phyloP scores from a whole-genome alignment of 148 eudicot species.

The Bassia scoparia region DNA sequence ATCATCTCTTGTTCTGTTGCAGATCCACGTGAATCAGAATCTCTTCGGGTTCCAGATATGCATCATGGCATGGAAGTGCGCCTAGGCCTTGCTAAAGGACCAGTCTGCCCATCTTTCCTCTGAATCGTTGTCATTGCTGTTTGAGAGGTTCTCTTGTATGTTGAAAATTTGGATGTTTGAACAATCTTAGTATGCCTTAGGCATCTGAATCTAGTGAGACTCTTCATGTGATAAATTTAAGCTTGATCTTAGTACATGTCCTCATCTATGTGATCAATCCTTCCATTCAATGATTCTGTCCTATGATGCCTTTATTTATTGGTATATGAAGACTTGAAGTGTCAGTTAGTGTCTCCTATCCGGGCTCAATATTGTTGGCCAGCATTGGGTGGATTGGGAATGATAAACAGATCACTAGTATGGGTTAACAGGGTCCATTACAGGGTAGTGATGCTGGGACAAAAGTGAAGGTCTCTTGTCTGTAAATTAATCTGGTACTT shows the following conservation, averaged over 20 bases:
- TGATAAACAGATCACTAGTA: no score
- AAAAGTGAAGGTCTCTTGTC: no score
- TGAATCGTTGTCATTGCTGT: constrained; percentile 30
- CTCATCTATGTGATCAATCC: not conserved
- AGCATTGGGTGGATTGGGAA: no score
- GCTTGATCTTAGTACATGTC: constrained; percentile 13
- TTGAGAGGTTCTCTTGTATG: constrained; percentile 14
- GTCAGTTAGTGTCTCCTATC: no score
- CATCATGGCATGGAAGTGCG: constrained; percentile 97
- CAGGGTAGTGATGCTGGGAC: no score
- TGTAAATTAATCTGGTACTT: no score
- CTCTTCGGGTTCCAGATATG: constrained; percentile 66
- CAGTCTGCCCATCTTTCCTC: constrained; percentile 73
- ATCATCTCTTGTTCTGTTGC: constrained; percentile 26
- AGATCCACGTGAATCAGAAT: constrained; percentile 90
- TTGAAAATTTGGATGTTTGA: constrained; percentile 12
- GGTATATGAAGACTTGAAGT: no score
- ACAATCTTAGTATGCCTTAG: constrained; percentile 2
- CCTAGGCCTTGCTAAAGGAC: constrained; percentile 81
- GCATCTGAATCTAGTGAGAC: constrained; percentile 10
- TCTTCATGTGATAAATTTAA: constrained; percentile 2
- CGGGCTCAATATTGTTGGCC: no score
- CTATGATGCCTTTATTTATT: no score
- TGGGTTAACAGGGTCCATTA: no score
- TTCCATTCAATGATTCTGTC: no score